Base-by-base conservation (phyloP, 805 yeast genomes). In the Candida manassasensis region DNA sequence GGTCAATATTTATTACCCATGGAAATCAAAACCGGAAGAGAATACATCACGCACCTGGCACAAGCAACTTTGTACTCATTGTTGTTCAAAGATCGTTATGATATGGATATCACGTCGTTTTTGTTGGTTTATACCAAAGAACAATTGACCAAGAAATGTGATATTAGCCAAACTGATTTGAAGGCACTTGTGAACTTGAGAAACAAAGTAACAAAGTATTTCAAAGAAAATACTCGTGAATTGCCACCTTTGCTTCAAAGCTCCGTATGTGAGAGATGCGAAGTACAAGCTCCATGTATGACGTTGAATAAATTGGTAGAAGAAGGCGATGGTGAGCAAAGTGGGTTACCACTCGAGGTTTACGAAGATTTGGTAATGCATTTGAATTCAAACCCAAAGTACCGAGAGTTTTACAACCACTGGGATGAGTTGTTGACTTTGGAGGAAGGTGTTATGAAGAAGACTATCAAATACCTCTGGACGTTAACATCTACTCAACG, bases 11-110 rank as follows among this genome's bases (percentile, higher is more conserved):
- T 87, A 9, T 71, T 79, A 1, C 97, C 97, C 0, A 65, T 93
- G 61, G 99, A 93, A 53, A 77, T 93, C 39, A 93, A 93, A 53
- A 87, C 97, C 0, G 96, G 97, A 0, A 59, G 69, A 21, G 77
- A 75, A 31, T 67, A 77, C 25, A 55, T 81, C 4, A 58, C 81
- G 3, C 96, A 93, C 55, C 78, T 83, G 34, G 95, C 95, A 0
- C 98, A 93, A 55, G 82, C 93, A 0, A 71, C 89, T 0, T 61
- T 93, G 5, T 93, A 93, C 52, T 79, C 95, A 0, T 59, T 90
- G 11, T 59, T 93, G 38, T 71, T 87, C 48, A 77, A 78, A 31
- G 97, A 93, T 43, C 63, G 94, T 17, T 90, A 90, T 54, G 81
- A 77, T 26, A 60, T 83, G 28, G 80, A 82, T 15, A 73, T 84